These are phyloP conservation scores for Diutina mesorugosa DNA, from an alignment of 1,139 yeast genomes.

Conservation along the genomic window DNA sequence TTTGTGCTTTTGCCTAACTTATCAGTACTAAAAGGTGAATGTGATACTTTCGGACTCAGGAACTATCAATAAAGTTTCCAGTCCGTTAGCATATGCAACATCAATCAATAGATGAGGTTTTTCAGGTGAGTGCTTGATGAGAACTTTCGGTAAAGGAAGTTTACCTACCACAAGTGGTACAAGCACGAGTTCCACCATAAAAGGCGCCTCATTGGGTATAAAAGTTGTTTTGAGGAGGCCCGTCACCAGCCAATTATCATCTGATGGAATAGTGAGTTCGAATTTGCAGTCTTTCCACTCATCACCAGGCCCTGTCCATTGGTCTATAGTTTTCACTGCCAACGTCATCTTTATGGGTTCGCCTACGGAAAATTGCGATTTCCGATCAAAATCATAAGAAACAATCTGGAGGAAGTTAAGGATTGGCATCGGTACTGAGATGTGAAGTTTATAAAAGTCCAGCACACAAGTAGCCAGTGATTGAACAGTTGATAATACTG, in stretches of 20 bases:
- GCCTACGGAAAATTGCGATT: slow-evolving; percentile 43
- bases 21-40: slow-evolving; percentile 32
- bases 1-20: too few relatives aligned
- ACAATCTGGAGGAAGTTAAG: slow-evolving; percentile 38
- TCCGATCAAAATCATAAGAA: slow-evolving; percentile 26
- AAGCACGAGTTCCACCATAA: slow-evolving; percentile 33
- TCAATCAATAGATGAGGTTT: slow-evolving; percentile 27
- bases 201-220: slow-evolving; percentile 20
- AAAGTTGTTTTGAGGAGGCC: slow-evolving; percentile 31
- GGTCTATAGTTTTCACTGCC: slow-evolving; percentile 27
- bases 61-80: slow-evolving; percentile 58
- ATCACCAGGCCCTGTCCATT: slow-evolving; percentile 21
- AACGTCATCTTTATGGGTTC: slow-evolving; percentile 41
- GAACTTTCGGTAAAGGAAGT: slow-evolving; percentile 50
- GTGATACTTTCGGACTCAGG: slow-evolving; percentile 56
- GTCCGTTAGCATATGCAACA: slow-evolving; percentile 51
- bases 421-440: slow-evolving; percentile 40
- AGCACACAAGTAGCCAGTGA: not conserved
- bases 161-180: slow-evolving; percentile 73
- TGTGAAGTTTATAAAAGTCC: slow-evolving; percentile 11
- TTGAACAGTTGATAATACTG: not conserved
- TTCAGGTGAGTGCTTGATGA: slow-evolving; percentile 24
- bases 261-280: slow-evolving; percentile 19
- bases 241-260: slow-evolving; percentile 55
- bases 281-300: slow-evolving; percentile 9